Evolutionary conservation across 2,329 filamentous ascomycete species (phyloP), one percentile per base, ranked within the genome.

Genomic region (Ascochyta clinopodiicola): DNA sequence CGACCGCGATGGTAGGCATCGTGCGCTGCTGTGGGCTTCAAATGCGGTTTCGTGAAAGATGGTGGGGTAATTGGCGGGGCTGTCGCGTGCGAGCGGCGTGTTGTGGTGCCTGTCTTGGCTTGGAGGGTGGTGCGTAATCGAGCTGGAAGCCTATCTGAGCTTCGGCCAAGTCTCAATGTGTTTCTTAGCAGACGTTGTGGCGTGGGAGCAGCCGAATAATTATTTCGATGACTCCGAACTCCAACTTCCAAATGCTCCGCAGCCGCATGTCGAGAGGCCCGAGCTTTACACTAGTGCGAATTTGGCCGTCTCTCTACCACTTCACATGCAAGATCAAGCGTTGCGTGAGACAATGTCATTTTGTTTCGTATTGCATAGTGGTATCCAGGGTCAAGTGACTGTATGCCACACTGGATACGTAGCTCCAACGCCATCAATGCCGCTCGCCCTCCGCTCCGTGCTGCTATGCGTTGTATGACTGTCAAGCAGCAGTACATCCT

Each of bases 1-100:
- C 91, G 69, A 98, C 93, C 68, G 89, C 85, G 70, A 99, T 97
- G 75, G 95, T 99, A 80, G 95, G 95, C 95, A 97, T 97, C 59
- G 76, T 86, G 78, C 74, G 36, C 55, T 35, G 25, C 21, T 49
- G 42, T 31, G 38, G 37, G 48, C 43, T 51, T 54, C 32, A 47
- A 47, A 38, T 52, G 50, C 57, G 51, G 44, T 34, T 54, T 49
- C 39, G 52, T 45, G 57, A 38, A 36, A 35, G 42, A 66, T 70
- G 64, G 72, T 62, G 72, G 69, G 71, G 69, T 68, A 63, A 40
- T 62, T 63, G 60, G 69, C 62, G 66, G 68, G 63, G 65, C 50
- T 62, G 37, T 59, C 61, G 46, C 48, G 59, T 43, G 51, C 40
- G 38, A 63, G 66, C 44, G 62, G 58, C 64, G 64, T 61, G 60